Base-by-base conservation (phyloP, 345 rosid genomes). In the Clarkia xantiana region DNA sequence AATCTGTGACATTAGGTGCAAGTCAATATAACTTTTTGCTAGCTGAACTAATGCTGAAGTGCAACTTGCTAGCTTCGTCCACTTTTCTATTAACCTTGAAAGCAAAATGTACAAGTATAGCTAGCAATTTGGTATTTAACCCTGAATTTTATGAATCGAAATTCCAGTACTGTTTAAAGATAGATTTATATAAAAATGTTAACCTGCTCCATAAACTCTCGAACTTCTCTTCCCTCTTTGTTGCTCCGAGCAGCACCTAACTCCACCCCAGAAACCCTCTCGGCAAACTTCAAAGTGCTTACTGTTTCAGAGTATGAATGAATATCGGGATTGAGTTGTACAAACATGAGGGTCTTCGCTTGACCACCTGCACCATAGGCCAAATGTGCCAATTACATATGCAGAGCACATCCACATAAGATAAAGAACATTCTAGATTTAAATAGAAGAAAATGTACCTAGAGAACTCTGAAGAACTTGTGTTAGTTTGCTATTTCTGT, bases 381-480 rank as follows among this genome's bases (percentile, higher is more conserved):
- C 25, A 42, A 18, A 9, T 45, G 15, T 6, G 53, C 44, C 15
- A 49, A 19, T 14, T 2, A 17, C 34, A 11, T 34, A 29, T 34
- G 40, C 15, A 25, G 14, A 23, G 12, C 19, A 49, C 19, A 29
- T 29, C 36, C 36, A 25, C 15, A 6, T 52, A n/a, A 11, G 14
- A 14, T 45, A 50, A 2, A 2, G 2, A 11, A 18, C 41, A 44
- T 11, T 29, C 16, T 14, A 43, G 11, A 10, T 12, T 17, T n/a
- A 41, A 10, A 17, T 11, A n/a, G 20, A 36, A 36, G 39, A 42
- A 45, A 7, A 10, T 44, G 40, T 81, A 86, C 98, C 98, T 58
- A 91, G 64, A 15, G 98, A 91, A 72, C 96, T 86, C 64, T 91
- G 98, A 44, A 91, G 94, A 46, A 91, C 94, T 86, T 91, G 98